phyloP scores from a whole-genome alignment of 768 basidiomycete species.

The Suillus subalutaceus region DNA sequence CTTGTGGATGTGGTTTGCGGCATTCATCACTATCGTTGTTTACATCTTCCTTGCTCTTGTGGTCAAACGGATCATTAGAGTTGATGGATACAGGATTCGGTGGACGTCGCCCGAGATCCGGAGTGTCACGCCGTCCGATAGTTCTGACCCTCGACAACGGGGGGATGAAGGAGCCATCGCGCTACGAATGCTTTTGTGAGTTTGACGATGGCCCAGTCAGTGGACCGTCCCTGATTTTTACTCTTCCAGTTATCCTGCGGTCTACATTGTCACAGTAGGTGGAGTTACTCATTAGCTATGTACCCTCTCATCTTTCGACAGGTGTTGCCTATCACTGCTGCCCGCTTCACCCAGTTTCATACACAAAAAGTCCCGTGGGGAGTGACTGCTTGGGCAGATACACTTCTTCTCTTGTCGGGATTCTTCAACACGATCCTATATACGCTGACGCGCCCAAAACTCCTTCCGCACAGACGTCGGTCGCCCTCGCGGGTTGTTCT shows the following conservation, averaged over 20 bases:
- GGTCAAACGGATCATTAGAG: conserved; percentile 39
- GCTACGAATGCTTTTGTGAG: conserved; percentile 52
- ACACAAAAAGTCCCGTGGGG: conserved; percentile 34
- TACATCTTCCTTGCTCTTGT: conserved; percentile 49
- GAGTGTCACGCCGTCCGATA: conserved; percentile 5
- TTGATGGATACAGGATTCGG: conserved; percentile 34
- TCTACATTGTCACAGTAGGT: conserved; percentile 42
- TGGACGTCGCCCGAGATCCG: conserved; percentile 12
- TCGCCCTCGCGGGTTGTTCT: conserved; percentile 6
- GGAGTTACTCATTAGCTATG: not conserved
- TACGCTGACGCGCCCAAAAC: conserved; percentile 40
- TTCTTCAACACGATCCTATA: conserved; percentile 46
- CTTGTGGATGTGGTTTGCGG: conserved; percentile 55
- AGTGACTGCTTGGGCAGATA: conserved; percentile 41
- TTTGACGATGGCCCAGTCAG: conserved; percentile 10
- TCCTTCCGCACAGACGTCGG: conserved; percentile 32
- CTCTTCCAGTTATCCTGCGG: conserved; percentile 44
- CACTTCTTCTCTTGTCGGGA: conserved; percentile 47
- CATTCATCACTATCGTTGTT: conserved; percentile 42
- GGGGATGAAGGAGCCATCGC: conserved; percentile 34
- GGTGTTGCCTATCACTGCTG: conserved; percentile 44
- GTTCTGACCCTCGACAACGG: conserved; percentile 8
- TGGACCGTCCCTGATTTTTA: conserved; percentile 5
- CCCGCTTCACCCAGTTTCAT: conserved; percentile 42
- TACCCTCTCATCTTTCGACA: conserved; percentile 6